Evolutionary conservation across 176 grass and related monocot species (phyloP), one percentile per base, ranked within the genome.

Genomic region (Cenchrus fungigraminus): DNA sequence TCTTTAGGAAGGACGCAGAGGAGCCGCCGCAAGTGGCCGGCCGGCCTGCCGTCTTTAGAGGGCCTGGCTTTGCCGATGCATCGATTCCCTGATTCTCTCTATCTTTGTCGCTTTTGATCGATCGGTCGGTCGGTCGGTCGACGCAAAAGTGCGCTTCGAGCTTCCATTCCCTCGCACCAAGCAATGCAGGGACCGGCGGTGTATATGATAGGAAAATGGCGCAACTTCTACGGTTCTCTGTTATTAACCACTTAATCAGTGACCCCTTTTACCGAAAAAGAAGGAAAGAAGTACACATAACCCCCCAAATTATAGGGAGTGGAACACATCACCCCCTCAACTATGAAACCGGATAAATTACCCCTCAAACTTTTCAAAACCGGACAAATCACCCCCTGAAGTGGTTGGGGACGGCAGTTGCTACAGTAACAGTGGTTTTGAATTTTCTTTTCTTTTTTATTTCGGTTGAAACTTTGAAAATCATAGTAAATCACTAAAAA

Each of bases 161-260:
- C 65, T 71, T 70, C 65, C 78, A 55, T n/a, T 80, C 63, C 79
- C 50, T 69, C 64, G 32, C 63, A 13, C 16, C 12, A 82, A 74
- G 55, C 31, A 5, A 63, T 5, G 58, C 58, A 60, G 58, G 58
- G 20, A 60, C 58, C 58, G 58, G 58, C 53, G 53, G 15, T 5
- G 20, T 60, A 25, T 22, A 2, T 59, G 57, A 9, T 60, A 60
- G 58, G 58, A 60, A 22, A 22, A 22, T 60, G 20, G 20, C 2
- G 9, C 58, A 10, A 4, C 58, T 61, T 61, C 20, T 61, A 9
- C n/a, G 2, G 3, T 29, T 64, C 17, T 12, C 5, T 28, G 1
- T 11, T 12, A 13, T 64, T 31, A 8, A 19, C 17, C 56, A 6
- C 14, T 15, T 61, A 22, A 61, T 25, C 20, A 61, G 8, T 11